Evolutionary conservation across 139 green algal genomes (phyloP), one percentile per base, ranked within the genome.

Genomic region (Tetraselmis striata): DNA sequence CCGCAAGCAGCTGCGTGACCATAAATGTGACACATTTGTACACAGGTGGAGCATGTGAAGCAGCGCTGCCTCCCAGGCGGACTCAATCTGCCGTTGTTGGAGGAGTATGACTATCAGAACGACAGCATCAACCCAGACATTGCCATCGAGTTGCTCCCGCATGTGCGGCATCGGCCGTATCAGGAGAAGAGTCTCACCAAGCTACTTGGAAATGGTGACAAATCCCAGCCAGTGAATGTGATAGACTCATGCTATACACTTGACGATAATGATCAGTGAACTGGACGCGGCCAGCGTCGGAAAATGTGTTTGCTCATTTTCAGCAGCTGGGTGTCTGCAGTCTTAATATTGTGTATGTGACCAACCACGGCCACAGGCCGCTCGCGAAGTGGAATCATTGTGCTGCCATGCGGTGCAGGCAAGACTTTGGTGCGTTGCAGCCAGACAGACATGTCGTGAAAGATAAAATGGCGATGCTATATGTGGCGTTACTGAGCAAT

Each of bases 181-280:
- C 95, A 98, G 85, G 94, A 98, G 84, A 98, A 99, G 87, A 93
- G 86, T 79, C 88, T 99, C 30, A 90, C 79, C 86, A 99, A 99
- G 89, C 99, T 99, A 96, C 99, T 99, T 93, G 96, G 95, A 78
- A 99, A 99, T 81, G 95, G 93, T 67, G 18, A 67, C n/a, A n/a
- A n/a, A n/a, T n/a, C n/a, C n/a, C n/a, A n/a, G n/a, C n/a, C n/a
- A n/a, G n/a, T n/a, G n/a, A n/a, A n/a, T n/a, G n/a, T n/a, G n/a
- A n/a, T n/a, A n/a, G n/a, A n/a, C n/a, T n/a, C n/a, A n/a, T n/a
- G n/a, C n/a, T n/a, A n/a, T n/a, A n/a, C n/a, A n/a, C n/a, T n/a
- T n/a, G n/a, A n/a, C n/a, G n/a, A n/a, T n/a, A n/a, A n/a, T n/a
- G n/a, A n/a, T n/a, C n/a, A n/a, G n/a, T n/a, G n/a, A n/a, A n/a